Evolutionary conservation across 208 protist species (phyloP).

Genomic region (Trypanosomatidae sp.): DNA sequence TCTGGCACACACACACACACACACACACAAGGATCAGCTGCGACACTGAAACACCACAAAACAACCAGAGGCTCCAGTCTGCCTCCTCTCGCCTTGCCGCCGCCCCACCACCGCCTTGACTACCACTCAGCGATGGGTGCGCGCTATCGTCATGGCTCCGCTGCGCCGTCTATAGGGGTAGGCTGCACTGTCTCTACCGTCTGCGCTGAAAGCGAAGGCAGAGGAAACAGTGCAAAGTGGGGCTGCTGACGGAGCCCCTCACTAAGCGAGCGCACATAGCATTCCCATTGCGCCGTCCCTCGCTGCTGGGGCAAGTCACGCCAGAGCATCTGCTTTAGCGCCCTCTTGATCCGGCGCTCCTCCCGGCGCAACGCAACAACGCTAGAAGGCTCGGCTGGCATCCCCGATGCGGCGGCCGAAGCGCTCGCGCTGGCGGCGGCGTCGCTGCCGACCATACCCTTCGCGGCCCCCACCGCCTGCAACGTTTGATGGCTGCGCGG

Average conservation of each 20-base stretch:
- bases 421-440: background rate
- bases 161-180: background rate
- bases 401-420: background rate
- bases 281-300: slow-evolving; percentile 37
- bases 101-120: background rate
- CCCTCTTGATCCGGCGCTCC: slow-evolving; percentile 46
- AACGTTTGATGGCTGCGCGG: background rate
- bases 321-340: slow-evolving; percentile 62
- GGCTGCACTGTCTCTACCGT: background rate
- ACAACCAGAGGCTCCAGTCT: background rate
- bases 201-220: slow-evolving; percentile 7
- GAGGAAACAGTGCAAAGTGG: background rate
- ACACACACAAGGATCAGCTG: background rate
- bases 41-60: background rate
- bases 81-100: background rate
- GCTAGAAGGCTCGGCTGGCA: background rate
- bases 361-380: slow-evolving; percentile 23
- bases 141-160: background rate
- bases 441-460: background rate
- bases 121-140: background rate
- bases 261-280: slow-evolving; percentile 45
- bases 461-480: background rate
- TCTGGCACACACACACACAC: background rate
- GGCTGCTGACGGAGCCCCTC: slow-evolving; percentile 38
- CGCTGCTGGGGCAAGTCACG: slow-evolving; percentile 45